Percentiles rank a stretch among this genome's conserved stretches.
Evolutionary conservation across 176 grass and related monocot species (phyloP).

Genomic region (Melocanna baccifera): DNA sequence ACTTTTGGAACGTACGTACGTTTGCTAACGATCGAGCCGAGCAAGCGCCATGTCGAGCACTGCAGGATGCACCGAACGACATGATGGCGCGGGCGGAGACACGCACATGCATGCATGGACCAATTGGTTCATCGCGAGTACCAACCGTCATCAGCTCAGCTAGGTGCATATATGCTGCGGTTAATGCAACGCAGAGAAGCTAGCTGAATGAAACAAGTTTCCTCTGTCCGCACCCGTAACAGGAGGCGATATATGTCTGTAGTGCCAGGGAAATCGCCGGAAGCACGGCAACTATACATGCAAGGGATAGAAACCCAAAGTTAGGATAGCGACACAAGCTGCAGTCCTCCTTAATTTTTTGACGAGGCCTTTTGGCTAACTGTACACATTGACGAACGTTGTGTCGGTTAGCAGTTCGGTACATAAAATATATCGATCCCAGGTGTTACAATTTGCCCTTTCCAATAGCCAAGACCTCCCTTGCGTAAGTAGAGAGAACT

Average conservation of each 20-base stretch:
- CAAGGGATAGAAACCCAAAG: neutral
- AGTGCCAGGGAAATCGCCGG: neutral
- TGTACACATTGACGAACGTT: neutral
- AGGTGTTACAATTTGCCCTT: neutral
- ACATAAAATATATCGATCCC: neutral
- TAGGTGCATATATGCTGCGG: too few relatives aligned
- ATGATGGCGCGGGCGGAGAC: neutral
- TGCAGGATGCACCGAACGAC: neutral
- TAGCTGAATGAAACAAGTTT: too few relatives aligned
- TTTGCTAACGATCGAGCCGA: constrained; percentile 17
- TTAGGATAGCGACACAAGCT: neutral
- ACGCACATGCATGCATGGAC: neutral
- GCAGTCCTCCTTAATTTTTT: neutral
- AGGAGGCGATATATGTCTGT: too few relatives aligned
- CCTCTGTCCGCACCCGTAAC: too few relatives aligned
- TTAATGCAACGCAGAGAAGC: too few relatives aligned
- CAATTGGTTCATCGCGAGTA: neutral
- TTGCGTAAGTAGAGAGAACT: neutral
- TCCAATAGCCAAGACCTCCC: neutral
- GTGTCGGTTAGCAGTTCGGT: constrained; percentile 6
- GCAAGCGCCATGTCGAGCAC: neutral
- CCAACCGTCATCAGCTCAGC: too few relatives aligned
- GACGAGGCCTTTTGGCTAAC: neutral
- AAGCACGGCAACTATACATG: neutral
- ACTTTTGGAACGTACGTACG: constrained; percentile 39